Percentiles rank a stretch among this genome's conserved stretches.
Conservation (phyloP, 2,329 filamentous ascomycete genomes). For the Fusarium sacchari region DNA sequence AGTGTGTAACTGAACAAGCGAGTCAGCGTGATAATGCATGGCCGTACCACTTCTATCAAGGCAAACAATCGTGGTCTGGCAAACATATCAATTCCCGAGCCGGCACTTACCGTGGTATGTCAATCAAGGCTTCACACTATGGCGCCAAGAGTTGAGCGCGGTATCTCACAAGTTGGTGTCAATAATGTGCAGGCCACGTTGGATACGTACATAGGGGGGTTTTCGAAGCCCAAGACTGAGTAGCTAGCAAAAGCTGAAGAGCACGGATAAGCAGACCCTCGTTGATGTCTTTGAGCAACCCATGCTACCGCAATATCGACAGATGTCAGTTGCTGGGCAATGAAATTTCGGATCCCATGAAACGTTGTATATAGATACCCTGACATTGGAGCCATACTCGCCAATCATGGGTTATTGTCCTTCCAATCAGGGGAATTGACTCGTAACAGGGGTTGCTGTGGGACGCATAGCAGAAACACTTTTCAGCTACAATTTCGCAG, state of each 20-base stretch:
- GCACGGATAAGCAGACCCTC: neutral
- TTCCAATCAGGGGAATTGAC: neutral
- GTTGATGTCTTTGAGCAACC: neutral
- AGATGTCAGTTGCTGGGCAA: neutral
- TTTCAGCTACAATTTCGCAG: slow-evolving; percentile 2
- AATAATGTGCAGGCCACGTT: neutral
- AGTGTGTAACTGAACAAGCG: slow-evolving; percentile 21
- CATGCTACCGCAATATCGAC: neutral
- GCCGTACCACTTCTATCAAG: neutral
- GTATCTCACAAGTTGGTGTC: neutral
- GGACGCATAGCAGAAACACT: slow-evolving; percentile 7
- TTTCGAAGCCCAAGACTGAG: neutral
- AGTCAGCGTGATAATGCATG: slow-evolving; percentile 12
- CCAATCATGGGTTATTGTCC: neutral
- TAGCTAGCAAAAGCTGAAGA: neutral
- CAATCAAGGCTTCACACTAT: neutral
- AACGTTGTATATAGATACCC: neutral
- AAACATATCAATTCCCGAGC: slow-evolving; percentile 4
- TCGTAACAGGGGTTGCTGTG: neutral
- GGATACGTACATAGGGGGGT: neutral
- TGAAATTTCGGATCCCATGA: neutral
- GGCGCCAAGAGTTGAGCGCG: neutral
- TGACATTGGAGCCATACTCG: neutral
- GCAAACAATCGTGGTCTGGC: neutral
- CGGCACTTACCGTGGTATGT: slow-evolving; percentile 13